Conservation (phyloP, 768 basidiomycete genomes). For the Leccinum arenicola region DNA sequence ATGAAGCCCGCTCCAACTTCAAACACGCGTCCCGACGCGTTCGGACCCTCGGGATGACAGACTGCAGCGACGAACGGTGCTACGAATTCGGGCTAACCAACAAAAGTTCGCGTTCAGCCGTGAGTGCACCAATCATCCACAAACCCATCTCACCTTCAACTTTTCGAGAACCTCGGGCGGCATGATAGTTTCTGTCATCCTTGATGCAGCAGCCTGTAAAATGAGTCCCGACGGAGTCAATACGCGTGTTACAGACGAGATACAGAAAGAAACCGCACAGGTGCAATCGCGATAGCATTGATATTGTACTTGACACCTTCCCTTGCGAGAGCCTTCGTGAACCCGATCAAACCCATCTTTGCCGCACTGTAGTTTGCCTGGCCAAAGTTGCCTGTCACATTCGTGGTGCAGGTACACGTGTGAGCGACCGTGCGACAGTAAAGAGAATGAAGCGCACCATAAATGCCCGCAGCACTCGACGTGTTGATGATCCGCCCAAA, state of each 20-base stretch:
- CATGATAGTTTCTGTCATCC: conserved; percentile 95
- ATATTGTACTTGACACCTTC: conserved; percentile 95
- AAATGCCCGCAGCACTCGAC: conserved; percentile 91
- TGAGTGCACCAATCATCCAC: background rate
- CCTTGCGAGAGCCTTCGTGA: conserved; percentile 88
- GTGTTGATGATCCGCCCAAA: conserved; percentile 94
- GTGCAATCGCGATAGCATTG: conserved; percentile 82
- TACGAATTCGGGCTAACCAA: conserved; percentile 72
- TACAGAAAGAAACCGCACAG: conserved; percentile 47
- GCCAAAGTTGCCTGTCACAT: conserved; percentile 77
- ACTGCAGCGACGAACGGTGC: conserved; percentile 90
- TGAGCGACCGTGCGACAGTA: background rate
- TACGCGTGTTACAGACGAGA: background rate
- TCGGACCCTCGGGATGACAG: conserved; percentile 79
- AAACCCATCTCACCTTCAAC: conserved; percentile 50
- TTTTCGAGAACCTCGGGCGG: conserved; percentile 92
- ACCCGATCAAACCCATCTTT: conserved; percentile 92
- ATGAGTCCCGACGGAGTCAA: background rate
- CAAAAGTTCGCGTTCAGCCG: background rate
- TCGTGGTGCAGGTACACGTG: background rate
- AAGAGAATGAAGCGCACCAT: conserved; percentile 49
- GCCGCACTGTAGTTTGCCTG: conserved; percentile 98
- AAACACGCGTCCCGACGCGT: conserved; percentile 79
- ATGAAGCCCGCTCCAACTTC: conserved; percentile 93
- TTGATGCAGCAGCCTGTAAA: conserved; percentile 79